Evolutionary conservation across 371 early-diverging fungal species (phyloP).

Genomic region (Coemansia sp.): DNA sequence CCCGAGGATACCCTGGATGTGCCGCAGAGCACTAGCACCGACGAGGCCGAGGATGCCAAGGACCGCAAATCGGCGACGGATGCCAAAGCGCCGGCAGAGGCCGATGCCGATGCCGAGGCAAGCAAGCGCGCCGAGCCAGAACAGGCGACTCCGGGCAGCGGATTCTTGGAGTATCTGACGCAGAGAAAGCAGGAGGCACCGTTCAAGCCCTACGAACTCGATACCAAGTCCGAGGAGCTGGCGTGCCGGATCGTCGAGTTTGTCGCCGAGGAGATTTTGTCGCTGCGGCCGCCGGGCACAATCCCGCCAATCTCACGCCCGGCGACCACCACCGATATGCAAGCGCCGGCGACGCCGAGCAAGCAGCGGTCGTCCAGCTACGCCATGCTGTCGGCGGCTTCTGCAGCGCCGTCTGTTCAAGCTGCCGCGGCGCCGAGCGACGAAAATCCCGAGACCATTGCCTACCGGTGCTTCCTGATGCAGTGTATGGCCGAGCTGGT

Average conservation of each 20-base stretch:
- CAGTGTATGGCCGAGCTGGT: constrained; percentile 86
- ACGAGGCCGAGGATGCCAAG: not conserved
- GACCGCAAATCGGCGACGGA: not conserved
- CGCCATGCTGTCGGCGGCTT: constrained; percentile 12
- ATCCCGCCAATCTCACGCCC: constrained; percentile 11
- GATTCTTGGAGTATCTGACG: constrained; percentile 28
- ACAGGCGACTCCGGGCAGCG: constrained; percentile 3
- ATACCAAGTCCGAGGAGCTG: constrained; percentile 38
- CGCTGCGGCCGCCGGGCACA: constrained; percentile 23
- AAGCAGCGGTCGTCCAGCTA: constrained; percentile 26
- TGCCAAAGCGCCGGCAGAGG: not conserved
- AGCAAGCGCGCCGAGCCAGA: not conserved
- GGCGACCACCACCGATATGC: constrained; percentile 8
- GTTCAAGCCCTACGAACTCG: constrained; percentile 39
- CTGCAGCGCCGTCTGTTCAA: not conserved
- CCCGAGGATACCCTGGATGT: constrained; percentile 13
- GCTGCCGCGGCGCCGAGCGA: constrained; percentile 12
- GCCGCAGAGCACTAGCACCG: not conserved
- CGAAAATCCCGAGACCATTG: constrained; percentile 52
- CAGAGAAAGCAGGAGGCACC: constrained; percentile 27
- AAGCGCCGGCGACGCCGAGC: constrained; percentile 17
- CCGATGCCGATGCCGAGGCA: not conserved
- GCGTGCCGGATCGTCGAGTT: constrained; percentile 46
- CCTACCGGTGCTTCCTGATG: constrained; percentile 80
- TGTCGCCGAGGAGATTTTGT: constrained; percentile 36